phyloP scores from a whole-genome alignment of 2,329 filamentous ascomycete species.

The Onygenales sp. region DNA sequence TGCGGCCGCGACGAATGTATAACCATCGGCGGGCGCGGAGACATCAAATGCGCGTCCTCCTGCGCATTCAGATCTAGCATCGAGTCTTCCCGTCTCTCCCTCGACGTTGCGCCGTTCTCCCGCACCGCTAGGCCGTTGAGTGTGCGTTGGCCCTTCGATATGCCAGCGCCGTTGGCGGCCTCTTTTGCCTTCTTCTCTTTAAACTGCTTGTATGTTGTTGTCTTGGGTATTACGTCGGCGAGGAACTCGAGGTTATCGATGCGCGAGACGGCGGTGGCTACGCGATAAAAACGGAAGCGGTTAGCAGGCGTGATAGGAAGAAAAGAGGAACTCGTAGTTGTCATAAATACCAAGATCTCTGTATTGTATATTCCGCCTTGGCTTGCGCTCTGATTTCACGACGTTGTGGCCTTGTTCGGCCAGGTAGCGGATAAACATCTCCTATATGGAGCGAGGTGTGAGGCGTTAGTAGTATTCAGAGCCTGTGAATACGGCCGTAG shows the following conservation, averaged over 20 bases:
- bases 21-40: slow-evolving; percentile 26
- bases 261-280: slow-evolving; percentile 74
- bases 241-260: slow-evolving; percentile 94
- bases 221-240: slow-evolving; percentile 80
- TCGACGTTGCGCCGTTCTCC: slow-evolving; percentile 16
- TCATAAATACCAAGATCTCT: slow-evolving; percentile 64
- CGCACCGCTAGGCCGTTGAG: slow-evolving; percentile 17
- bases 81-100: slow-evolving; percentile 12
- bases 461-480: slow-evolving; percentile 5
- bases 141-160: slow-evolving; percentile 31
- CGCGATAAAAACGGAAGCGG: slow-evolving; percentile 6
- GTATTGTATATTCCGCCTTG: slow-evolving; percentile 89
- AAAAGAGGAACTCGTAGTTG: background rate
- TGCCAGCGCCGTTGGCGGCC: slow-evolving; percentile 16
- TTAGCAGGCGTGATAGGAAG: background rate
- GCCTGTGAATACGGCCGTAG: background rate
- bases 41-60: slow-evolving; percentile 14
- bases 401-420: slow-evolving; percentile 77
- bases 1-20: slow-evolving; percentile 29
- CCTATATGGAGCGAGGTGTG: slow-evolving; percentile 39
- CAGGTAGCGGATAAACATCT: slow-evolving; percentile 92
- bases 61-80: slow-evolving; percentile 10
- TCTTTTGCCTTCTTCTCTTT: slow-evolving; percentile 48
- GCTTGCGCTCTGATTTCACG: slow-evolving; percentile 84
- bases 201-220: slow-evolving; percentile 67